These are phyloP conservation scores for Beauveria sp. DNA, from an alignment of 2,329 filamentous ascomycete genomes.

Conservation along the genomic window DNA sequence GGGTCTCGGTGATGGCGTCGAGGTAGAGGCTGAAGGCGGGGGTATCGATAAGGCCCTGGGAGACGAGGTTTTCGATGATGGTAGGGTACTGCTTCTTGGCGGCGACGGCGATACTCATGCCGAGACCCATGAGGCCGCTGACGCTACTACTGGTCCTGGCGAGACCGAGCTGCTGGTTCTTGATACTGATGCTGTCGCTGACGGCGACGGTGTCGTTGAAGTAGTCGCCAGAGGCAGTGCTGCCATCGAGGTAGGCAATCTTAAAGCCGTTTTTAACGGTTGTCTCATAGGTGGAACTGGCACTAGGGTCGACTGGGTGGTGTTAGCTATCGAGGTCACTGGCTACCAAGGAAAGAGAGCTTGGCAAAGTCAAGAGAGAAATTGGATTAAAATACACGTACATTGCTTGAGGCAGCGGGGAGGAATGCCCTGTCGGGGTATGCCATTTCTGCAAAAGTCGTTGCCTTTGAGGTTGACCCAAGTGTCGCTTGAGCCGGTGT, in stretches of 20 bases:
- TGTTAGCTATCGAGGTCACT: neutral
- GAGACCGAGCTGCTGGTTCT: constrained; percentile 47
- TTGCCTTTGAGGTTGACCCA: constrained; percentile 55
- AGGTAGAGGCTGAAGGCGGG: constrained; percentile 64
- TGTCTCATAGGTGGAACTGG: constrained; percentile 41
- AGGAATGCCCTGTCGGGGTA: constrained; percentile 21
- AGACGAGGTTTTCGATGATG: constrained; percentile 56
- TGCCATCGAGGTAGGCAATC: constrained; percentile 54
- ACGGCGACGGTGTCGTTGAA: constrained; percentile 49
- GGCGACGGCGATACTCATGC: constrained; percentile 44
- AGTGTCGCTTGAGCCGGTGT: constrained; percentile 57
- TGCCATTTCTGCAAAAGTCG: constrained; percentile 42
- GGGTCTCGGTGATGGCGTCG: constrained; percentile 56
- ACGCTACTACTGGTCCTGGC: constrained; percentile 40
- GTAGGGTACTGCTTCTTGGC: constrained; percentile 41
- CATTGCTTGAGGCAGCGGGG: constrained; percentile 31
- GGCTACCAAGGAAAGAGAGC: neutral
- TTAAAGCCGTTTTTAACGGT: constrained; percentile 39
- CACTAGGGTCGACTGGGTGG: constrained; percentile 28
- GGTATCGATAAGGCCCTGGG: constrained; percentile 52
- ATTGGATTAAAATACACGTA: constrained; percentile 18
- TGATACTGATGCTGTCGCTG: constrained; percentile 36
- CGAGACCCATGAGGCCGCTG: constrained; percentile 52
- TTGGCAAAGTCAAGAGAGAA: too few relatives aligned
- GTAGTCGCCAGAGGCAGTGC: constrained; percentile 48